Base-by-base conservation (phyloP, 2,329 filamentous ascomycete species). In the Diaporthe destruens region DNA sequence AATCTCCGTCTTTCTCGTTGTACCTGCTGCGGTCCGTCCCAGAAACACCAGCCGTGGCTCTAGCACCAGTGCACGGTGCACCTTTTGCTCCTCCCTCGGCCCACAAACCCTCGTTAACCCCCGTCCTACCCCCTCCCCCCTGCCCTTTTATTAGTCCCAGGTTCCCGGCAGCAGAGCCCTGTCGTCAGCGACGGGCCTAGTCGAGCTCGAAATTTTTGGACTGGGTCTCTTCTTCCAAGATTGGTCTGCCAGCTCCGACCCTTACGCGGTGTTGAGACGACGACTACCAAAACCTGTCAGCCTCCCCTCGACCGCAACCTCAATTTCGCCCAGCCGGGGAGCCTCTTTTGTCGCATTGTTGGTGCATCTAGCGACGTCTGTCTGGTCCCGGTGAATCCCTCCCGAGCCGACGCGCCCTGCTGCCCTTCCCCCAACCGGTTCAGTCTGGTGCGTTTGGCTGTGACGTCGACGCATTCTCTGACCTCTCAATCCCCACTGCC, bases 401-500 rank as follows among this genome's bases (percentile, higher is more conserved):
- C 49, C 61, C 44, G 47, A 54, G 51, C 70, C 44, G 29, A 56
- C 71, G 47, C 66, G 54, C 36, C 59, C 25, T 29, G 25, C 54
- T 67, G 44, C 66, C 65, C 29, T 32, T 54, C 44, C 57, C 12
- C 12, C 23, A 71, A 59, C 29, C 65, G 56, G 36, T 39, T 54
- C 42, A 32, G 72, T 75, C 69, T 23, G n/a, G 47, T 66, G 61
- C 23, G 61, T 53, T 53, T 39, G 61, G 61, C 32, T 75, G 74
- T 72, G 73, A 77, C 75, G 71, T 76, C 78, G 76, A 78, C 75
- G 72, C 75, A 53, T 65, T 66, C 61, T 66, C 76, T 76, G 69
- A 73, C 72, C 74, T 75, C 76, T 74, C 77, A 79, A 75, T 75
- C 77, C 42, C 47, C 66, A 23, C 44, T 63, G 42, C 51, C 66